These are phyloP conservation scores for Calonectria crousiana DNA, from an alignment of 2,329 filamentous ascomycete genomes.

Conservation along the genomic window DNA sequence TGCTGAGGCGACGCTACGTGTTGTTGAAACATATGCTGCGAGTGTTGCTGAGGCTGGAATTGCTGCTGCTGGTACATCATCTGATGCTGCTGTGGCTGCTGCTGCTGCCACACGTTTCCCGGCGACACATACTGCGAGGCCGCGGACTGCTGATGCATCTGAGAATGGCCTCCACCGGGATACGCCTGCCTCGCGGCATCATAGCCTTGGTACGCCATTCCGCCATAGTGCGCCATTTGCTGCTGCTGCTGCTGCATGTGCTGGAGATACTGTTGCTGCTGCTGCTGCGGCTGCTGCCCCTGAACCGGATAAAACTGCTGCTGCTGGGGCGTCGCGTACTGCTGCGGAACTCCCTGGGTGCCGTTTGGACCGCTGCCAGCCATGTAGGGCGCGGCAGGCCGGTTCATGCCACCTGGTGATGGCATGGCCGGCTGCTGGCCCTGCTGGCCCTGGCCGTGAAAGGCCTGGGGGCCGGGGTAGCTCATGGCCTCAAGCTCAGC, in stretches of 20 bases:
- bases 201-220: constrained; percentile 41
- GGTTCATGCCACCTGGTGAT: constrained; percentile 33
- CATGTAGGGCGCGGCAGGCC: constrained; percentile 35
- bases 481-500: constrained; percentile 49
- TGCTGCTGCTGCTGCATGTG: constrained; percentile 35
- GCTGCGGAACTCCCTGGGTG: constrained; percentile 37
- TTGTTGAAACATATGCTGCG: constrained; percentile 48
- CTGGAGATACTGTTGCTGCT: constrained; percentile 43
- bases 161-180: constrained; percentile 30
- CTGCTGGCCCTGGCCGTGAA: constrained; percentile 44
- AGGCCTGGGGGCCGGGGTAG: constrained; percentile 49
- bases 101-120: constrained; percentile 48
- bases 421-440: constrained; percentile 41
- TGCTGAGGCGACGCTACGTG: constrained; percentile 46
- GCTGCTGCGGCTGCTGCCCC: constrained; percentile 42
- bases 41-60: constrained; percentile 48
- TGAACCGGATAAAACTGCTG: constrained; percentile 43
- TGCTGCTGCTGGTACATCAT: constrained; percentile 47
- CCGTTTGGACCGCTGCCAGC: constrained; percentile 20
- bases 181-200: constrained; percentile 36
- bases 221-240: constrained; percentile 42
- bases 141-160: constrained; percentile 40
- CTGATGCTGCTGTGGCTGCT: constrained; percentile 39
- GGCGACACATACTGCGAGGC: constrained; percentile 41
- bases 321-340: constrained; percentile 44